These are phyloP conservation scores for Lactifluus rugatus DNA, from an alignment of 768 basidiomycete genomes.

Conservation along the genomic window DNA sequence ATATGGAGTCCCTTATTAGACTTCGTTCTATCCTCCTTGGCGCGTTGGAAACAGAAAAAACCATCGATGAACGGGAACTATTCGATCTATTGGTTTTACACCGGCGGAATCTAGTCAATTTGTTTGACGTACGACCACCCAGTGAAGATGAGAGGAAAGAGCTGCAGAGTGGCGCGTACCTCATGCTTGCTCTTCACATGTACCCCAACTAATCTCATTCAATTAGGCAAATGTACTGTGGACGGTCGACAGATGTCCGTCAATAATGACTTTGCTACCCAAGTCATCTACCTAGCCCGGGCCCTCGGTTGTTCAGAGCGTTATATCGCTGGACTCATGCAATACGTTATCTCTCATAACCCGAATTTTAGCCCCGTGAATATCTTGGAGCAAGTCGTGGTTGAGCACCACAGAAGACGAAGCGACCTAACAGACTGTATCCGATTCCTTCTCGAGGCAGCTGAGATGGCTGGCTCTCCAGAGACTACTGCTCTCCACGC, in stretches of 20 bases:
- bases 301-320: constrained; percentile 78
- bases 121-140: constrained; percentile 57
- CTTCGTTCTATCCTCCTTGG: constrained; percentile 46
- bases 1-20: constrained; percentile 51
- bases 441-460: constrained; percentile 56
- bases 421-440: constrained; percentile 64
- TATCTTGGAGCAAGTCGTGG: constrained; percentile 55
- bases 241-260: constrained; percentile 60
- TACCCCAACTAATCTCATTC: not conserved
- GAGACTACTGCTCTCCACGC: constrained; percentile 40
- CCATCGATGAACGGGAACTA: constrained; percentile 57
- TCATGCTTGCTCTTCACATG: not conserved
- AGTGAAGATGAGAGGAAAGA: constrained; percentile 59
- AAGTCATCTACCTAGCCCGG: constrained; percentile 68
- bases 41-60: constrained; percentile 36
- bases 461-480: constrained; percentile 37
- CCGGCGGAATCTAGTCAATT: constrained; percentile 48
- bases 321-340: constrained; percentile 60
- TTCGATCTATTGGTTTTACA: constrained; percentile 66
- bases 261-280: constrained; percentile 70
- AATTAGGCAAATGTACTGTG: constrained; percentile 53
- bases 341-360: constrained; percentile 50
- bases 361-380: constrained; percentile 52
- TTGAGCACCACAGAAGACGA: constrained; percentile 60
- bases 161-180: constrained; percentile 49